Evolutionary conservation across 2,329 filamentous ascomycete species (phyloP), one percentile per base, ranked within the genome.

Genomic region (Alternaria arborescens): DNA sequence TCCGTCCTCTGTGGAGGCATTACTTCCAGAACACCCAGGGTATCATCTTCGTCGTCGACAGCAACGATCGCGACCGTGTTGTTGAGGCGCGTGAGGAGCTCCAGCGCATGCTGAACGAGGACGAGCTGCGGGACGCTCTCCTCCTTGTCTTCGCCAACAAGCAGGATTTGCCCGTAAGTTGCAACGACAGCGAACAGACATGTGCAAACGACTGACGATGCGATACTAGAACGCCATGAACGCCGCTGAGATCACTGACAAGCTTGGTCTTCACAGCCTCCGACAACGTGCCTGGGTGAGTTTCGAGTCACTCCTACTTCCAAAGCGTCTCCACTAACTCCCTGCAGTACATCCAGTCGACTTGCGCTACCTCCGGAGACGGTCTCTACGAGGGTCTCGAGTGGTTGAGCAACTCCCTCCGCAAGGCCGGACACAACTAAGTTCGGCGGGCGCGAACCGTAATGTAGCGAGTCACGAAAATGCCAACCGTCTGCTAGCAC

Each of bases 241-340:
- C 85, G 94, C 95, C 78, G 94, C 95, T 79, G 95, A 99, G 87
- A 98, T 99, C 83, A 99, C 95, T 83, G 94, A 99, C 86, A 97
- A 98, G 90, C 93, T 99, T 83, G 95, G 95, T 80, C 93, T 99
- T 78, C 94, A 98, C 90, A 96, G 92, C 86, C 87, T 99, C 88
- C 93, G 93, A 88, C 93, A 97, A 87, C 94, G 95, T 82, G 91
- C 93, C 78, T 99, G 95, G 95, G 95, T 99, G 94, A 82, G 93
- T 85, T 67, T 26, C 44, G 52, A 46, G 38, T 43, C 36, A 11
- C 58, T 44, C 24, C 46, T 40, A 30, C 30, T 52, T 48, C 28
- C 14, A 16, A 24, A 14, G 41, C 32, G n/a, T n/a, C 16, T 24
- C 20, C 44, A 62, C 73, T 78, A 63, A 77, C 65, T 62, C 48